phyloP scores from a whole-genome alignment of 441 rosid species.

The Syzygium malaccense region DNA sequence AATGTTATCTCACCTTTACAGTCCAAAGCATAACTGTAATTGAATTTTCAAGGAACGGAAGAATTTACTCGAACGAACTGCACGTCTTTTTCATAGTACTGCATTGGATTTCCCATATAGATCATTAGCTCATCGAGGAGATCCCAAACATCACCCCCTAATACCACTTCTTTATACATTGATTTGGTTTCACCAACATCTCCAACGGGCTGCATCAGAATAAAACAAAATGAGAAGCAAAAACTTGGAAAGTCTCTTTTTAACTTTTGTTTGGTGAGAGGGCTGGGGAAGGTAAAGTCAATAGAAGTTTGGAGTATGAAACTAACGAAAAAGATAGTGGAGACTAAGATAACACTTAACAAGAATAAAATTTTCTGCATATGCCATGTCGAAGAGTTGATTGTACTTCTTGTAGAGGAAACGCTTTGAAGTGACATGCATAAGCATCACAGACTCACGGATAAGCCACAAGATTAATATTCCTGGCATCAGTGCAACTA shows the following conservation, averaged over 20 bases:
- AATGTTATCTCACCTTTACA: constrained; percentile 1
- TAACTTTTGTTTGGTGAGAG: not conserved
- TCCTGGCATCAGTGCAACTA: constrained; percentile 76
- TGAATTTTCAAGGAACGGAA: not conserved
- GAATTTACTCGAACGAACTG: constrained; percentile 83
- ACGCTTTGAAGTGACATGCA: constrained; percentile 69
- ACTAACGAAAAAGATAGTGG: not conserved
- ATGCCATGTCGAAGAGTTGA: constrained; percentile 89
- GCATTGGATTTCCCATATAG: constrained; percentile 94
- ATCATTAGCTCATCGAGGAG: constrained; percentile 95
- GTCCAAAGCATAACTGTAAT: not conserved
- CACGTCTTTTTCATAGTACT: constrained; percentile 78
- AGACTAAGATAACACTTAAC: constrained; percentile 31
- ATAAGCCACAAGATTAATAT: constrained; percentile 73
- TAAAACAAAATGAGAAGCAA: constrained; percentile 12
- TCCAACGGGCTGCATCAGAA: constrained; percentile 79
- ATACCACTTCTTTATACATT: constrained; percentile 86
- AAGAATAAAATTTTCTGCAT: constrained; percentile 88
- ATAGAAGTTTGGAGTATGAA: not conserved
- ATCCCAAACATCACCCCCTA: constrained; percentile 99
- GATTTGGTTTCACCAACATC: constrained; percentile 80
- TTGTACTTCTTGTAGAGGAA: constrained; percentile 84
- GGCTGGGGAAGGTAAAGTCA: not conserved
- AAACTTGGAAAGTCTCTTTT: not conserved
- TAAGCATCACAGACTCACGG: constrained; percentile 75